Base-by-base conservation (phyloP, 441 rosid genomes). In the Erodium texanum region DNA sequence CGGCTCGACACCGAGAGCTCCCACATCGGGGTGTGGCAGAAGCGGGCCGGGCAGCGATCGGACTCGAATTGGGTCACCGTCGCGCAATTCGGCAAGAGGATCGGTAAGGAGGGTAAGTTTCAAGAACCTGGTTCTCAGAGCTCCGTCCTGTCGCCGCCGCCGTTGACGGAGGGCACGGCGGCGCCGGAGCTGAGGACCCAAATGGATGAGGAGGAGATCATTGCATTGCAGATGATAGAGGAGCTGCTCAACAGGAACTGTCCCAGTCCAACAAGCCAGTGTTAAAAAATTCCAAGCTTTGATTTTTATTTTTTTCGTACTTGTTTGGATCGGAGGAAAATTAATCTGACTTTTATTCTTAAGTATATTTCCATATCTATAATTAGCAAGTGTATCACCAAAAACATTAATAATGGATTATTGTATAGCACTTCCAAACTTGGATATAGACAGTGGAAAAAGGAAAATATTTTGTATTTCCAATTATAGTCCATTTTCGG, bases 21-120 rank as follows among this genome's bases (percentile, higher is more conserved):
- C 56, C 75, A 71, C 67, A 79, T 79, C 2, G 82, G 82, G 8
- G 80, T 79, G 11, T 79, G 82, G 82, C 82, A 79, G 66, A 79
- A 76, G 72, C 32, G 77, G 9, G 79, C 82, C 0, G 82, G 82
- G 27, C 80, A 74, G 38, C 72, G 66, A 23, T 71, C 80, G 0
- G 71, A 67, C 24, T 76, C 82, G 16, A 76, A 67, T 41, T 79
- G 82, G 82, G 78, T 78, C 62, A 78, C 75, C 77, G 73, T 74
- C 18, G 77, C 75, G n/a, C 72, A 73, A 36, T 72, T 78, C 24
- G 79, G 74, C 15, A 69, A 67, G 29, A 69, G 38, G 41, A 66
- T 34, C 43, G 43, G 43, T 8, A 2, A 36, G 8, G 4, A 5
- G 1, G 43, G 43, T 8, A 8, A 36, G 8, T 36, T 36, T 27